These are phyloP conservation scores for Eimeria necatrix DNA, from an alignment of 169 alveolate species.

Conservation along the genomic window DNA sequence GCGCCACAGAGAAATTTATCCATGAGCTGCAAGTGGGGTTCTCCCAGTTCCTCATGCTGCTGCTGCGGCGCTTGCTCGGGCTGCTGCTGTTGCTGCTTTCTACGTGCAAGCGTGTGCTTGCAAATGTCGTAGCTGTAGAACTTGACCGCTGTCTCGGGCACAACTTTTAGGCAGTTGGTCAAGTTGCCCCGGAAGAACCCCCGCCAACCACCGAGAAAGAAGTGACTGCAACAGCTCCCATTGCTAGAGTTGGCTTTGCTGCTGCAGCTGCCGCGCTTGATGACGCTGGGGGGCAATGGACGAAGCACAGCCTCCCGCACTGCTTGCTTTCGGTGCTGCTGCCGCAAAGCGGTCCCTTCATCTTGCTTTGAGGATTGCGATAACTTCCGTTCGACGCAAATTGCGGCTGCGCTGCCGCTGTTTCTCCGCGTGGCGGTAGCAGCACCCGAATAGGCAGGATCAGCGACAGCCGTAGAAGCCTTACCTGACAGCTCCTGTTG, in stretches of 20 bases:
- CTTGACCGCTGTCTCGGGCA: conserved; percentile 83
- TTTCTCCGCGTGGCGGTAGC: background rate
- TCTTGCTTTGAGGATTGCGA: conserved; percentile 1
- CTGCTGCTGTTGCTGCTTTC: conserved; percentile 53
- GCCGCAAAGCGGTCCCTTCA: background rate
- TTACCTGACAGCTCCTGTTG: conserved; percentile 65
- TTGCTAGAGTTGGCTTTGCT: conserved; percentile 32
- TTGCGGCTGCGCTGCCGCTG: background rate
- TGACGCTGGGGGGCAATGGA: background rate
- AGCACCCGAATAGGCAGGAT: background rate
- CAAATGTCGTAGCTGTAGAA: conserved; percentile 82
- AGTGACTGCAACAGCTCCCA: conserved; percentile 29
- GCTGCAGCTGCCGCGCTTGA: background rate
- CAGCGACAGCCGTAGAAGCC: conserved; percentile 36
- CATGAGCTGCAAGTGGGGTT: conserved; percentile 73
- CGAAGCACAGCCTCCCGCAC: background rate
- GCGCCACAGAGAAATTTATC: conserved; percentile 84
- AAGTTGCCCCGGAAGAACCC: conserved; percentile 85
- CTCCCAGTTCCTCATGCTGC: conserved; percentile 13
- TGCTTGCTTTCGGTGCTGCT: background rate
- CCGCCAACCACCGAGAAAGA: conserved; percentile 76
- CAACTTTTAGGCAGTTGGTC: conserved; percentile 83
- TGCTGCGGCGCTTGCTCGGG: conserved; percentile 23
- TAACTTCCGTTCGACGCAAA: background rate
- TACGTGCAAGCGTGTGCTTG: conserved; percentile 71